These are phyloP conservation scores for Phytophthora sojae DNA, from an alignment of 352 stramenopile genomes.

Conservation along the genomic window DNA sequence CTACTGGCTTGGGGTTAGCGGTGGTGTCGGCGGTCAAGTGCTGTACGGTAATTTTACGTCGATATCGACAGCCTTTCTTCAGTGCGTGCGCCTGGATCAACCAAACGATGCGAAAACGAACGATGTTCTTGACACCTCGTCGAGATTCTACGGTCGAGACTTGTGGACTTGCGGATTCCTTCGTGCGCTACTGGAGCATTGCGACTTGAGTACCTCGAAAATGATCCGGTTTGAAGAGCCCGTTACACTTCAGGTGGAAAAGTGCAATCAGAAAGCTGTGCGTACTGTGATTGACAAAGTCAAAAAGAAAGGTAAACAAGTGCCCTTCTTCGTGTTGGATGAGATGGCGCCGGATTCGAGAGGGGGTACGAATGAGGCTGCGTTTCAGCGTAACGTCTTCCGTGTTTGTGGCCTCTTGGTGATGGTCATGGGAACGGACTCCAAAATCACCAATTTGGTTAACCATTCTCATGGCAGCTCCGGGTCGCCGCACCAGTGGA, in stretches of 20 bases:
- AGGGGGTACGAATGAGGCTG: not conserved
- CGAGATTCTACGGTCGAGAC: not conserved
- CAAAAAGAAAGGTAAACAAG: not conserved
- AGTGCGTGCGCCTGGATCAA: not conserved
- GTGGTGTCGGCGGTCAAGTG: not conserved
- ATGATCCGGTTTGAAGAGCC: not conserved
- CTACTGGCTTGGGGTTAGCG: not conserved
- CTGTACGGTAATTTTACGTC: not conserved
- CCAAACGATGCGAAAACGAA: not conserved
- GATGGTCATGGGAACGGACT: not conserved
- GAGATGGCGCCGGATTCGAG: not conserved
- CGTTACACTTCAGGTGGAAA: not conserved
- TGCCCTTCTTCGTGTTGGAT: not conserved
- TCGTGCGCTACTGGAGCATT: not conserved
- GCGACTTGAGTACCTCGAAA: not conserved
- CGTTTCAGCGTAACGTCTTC: not conserved
- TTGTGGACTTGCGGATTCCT: not conserved
- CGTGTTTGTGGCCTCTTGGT: not conserved
- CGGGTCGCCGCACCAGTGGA: not conserved
- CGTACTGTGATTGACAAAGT: not conserved
- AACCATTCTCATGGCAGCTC: not conserved
- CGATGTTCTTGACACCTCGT: not conserved
- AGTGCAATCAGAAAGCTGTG: not conserved
- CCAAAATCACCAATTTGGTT: not conserved
- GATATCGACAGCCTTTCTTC: not conserved